Evolutionary conservation across 140 eudicot species (phyloP), one percentile per base, ranked within the genome.

Genomic region (Oenanthe javanica): DNA sequence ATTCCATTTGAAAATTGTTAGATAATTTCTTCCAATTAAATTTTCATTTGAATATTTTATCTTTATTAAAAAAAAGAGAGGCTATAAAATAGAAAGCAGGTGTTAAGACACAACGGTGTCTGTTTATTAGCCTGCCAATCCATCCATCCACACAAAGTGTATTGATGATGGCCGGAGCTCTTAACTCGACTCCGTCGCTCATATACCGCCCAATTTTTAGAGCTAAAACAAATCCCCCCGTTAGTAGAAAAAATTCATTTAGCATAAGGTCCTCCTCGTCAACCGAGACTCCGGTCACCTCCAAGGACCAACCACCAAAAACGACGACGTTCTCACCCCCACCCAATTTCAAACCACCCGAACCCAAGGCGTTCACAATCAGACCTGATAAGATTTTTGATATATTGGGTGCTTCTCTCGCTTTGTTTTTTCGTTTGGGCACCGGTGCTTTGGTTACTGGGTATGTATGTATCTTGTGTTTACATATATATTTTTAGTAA

Each of bases 361-460:
- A 86, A 79, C 97, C 98, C 55, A 92, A 91, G 86, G 91, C 80
- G n/a, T 92, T 94, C 66, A 6, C 87, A 1, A 77, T 86, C 11
- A 83, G 96, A 66, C 88, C 94, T 40, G 98, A 94, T 78, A 87
- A 89, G 88, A 31, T 88, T 71, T 21, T 85, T 72, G 97, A 90
- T 80, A 72, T 94, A 2, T 61, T 94, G 45, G 90, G 90, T 13
- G 97, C 97, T 86, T 86, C 94, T 61, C 89, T 94, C 50, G 91
- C 93, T 51, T 82, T 92, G 87, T 15, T 94, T 63, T 91, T 94
- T 70, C 89, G 97, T 70, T 81, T 94, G 13, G 92, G 93, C 27
- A 88, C 98, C 67, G 93, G 98, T 83, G 98, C 43, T 78, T 82
- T 90, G 55, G 96, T 90, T 82, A 52, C 87, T 74, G 98, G 98